A percentile compares a stretch with the other conserved stretches of the same genome.
These are phyloP conservation scores for Colletotrichum orchidophilum DNA, from an alignment of 2,329 filamentous ascomycete species.

Conservation along the genomic window DNA sequence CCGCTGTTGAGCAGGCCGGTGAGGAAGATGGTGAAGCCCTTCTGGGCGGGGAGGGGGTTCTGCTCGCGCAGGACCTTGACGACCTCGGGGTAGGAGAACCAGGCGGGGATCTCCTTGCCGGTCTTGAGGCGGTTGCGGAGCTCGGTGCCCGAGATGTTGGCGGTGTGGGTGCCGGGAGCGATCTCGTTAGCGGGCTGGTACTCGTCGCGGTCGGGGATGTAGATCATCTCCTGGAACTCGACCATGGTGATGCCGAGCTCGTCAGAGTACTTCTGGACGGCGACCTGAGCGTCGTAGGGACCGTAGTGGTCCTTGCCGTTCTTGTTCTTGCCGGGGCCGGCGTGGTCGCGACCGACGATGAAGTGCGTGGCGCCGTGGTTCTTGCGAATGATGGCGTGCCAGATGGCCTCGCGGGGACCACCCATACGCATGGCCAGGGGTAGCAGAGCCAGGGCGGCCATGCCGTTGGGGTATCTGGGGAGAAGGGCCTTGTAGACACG, in stretches of 20 bases:
- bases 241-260: constrained; percentile 99
- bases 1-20: constrained; percentile 97
- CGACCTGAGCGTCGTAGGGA: constrained; percentile 95
- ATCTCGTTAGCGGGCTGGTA: constrained; percentile 95
- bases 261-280: constrained; percentile 94
- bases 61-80: constrained; percentile 96
- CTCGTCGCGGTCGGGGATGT: constrained; percentile 96
- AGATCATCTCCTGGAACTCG: constrained; percentile 99
- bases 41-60: constrained; percentile 87
- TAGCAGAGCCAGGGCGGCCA: constrained; percentile 95
- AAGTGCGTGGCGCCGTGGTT: constrained; percentile 99
- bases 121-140: constrained; percentile 90
- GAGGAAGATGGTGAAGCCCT: constrained; percentile 98
- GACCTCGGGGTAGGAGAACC: constrained; percentile 99
- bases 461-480: constrained; percentile 97
- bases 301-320: constrained; percentile 97
- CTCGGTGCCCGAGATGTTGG: constrained; percentile 89
- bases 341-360: constrained; percentile 98
- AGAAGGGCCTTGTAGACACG: constrained; percentile 98
- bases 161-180: constrained; percentile 80
- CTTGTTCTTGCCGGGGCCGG: constrained; percentile 97
- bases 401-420: constrained; percentile 96
- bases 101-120: constrained; percentile 95
- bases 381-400: constrained; percentile 99
- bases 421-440: constrained; percentile 99